These are phyloP conservation scores for Penicillium olsonii DNA, from an alignment of 2,329 filamentous ascomycete genomes.

Conservation along the genomic window DNA sequence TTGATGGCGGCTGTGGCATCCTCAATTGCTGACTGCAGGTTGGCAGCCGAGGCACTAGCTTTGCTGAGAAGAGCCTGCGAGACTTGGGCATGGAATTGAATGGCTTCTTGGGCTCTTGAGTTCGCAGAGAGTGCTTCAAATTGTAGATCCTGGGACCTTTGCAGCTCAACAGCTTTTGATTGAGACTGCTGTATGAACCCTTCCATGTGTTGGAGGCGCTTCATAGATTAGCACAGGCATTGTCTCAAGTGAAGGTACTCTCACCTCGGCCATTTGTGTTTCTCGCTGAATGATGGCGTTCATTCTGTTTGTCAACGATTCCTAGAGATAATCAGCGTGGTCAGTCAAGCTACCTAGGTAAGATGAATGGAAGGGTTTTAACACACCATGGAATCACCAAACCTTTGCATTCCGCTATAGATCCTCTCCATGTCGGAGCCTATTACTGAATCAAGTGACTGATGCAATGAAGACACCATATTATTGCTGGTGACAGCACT, in stretches of 20 bases:
- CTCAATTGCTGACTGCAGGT: constrained; percentile 35
- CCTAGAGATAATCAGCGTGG: constrained; percentile 20
- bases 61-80: constrained; percentile 36
- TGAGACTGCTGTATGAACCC: constrained; percentile 36
- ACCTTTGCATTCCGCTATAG: constrained; percentile 27
- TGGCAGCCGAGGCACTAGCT: constrained; percentile 28
- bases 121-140: constrained; percentile 31
- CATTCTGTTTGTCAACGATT: constrained; percentile 33
- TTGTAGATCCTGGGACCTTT: constrained; percentile 37
- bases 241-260: neutral
- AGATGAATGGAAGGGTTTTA: neutral
- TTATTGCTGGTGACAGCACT: constrained; percentile 30
- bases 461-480: constrained; percentile 32
- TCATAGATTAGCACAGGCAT: constrained; percentile 17
- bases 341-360: constrained; percentile 6
- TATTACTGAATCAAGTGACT: constrained; percentile 35
- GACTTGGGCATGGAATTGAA: constrained; percentile 29
- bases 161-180: constrained; percentile 32
- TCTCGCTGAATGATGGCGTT: constrained; percentile 35
- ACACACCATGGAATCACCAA: constrained; percentile 40
- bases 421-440: constrained; percentile 32
- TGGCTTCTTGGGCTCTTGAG: constrained; percentile 26
- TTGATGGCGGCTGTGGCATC: constrained; percentile 28
- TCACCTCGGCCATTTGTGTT: constrained; percentile 35
- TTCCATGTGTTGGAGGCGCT: constrained; percentile 41